Base-by-base conservation (phyloP, 2,329 filamentous ascomycete species). In the Dactylellina sp. region DNA sequence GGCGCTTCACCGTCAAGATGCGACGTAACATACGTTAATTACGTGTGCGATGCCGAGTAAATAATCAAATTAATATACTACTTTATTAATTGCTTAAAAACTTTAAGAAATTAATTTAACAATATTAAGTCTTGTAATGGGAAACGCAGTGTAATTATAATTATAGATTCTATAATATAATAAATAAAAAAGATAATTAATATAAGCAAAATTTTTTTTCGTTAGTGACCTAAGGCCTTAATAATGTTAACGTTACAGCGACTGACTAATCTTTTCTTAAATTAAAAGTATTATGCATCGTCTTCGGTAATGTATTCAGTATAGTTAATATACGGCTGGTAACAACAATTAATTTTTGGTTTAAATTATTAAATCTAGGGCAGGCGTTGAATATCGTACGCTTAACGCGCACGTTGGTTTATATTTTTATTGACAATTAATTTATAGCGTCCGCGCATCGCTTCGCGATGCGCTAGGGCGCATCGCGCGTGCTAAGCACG, bases 201-300 rank as follows among this genome's bases (percentile, higher is more conserved):
- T 42, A 42, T n/a, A 42, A 42, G 39, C 14, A 42, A 42, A 42
- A 42, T 6, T 42, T 42, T 42, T 42, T 42, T 42, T 53, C 49
- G 28, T 32, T n/a, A n/a, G n/a, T 50, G 32, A 28, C 24, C 32
- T 50, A 50, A 50, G n/a, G 47, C 25, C n/a, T 28, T 50, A 9
- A 14, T 50, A 50, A 50, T 50, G 18, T 50, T 16, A 24, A 25
- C 47, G 22, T 50, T 50, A 50, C n/a, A 24, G 22, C 47, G 25
- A 50, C n/a, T n/a, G 49, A 53, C 16, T 53, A 53, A 53, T 56
- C 37, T 40, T 42, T 56, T 55, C 18, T 55, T 40, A 40, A 56
- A 40, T 56, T 44, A 56, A 56, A 56, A 40, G 14, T 20, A 18
- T 40, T 42, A 18, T 56, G 39, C 20, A 42, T 42, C 39, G 39